Evolutionary conservation across 306 rosid species (phyloP).

Genomic region (Myrica gale): DNA sequence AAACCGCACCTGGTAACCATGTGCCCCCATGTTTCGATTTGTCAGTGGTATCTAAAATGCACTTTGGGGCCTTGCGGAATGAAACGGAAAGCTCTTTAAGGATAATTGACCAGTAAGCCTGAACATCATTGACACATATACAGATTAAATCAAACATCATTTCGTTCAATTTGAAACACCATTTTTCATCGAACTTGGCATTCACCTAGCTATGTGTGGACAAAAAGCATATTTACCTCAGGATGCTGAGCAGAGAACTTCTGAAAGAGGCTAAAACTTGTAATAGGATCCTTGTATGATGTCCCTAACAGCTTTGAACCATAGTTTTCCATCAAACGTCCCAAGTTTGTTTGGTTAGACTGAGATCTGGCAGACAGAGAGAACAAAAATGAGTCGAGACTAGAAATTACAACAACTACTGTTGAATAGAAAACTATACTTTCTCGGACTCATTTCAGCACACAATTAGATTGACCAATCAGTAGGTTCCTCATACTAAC

Average conservation of each 20-base stretch:
- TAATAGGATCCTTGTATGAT: constrained; percentile 68
- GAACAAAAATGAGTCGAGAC: neutral
- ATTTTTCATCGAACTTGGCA: neutral
- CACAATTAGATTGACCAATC: neutral
- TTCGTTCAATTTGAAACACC: neutral
- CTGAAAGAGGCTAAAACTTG: constrained; percentile 62
- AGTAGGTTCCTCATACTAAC: neutral
- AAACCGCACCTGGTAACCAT: constrained; percentile 68
- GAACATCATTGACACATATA: neutral
- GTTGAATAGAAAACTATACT: neutral
- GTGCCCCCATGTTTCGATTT: constrained; percentile 53
- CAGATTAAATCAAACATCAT: neutral
- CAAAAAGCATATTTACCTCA: constrained; percentile 38
- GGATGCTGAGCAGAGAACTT: constrained; percentile 62
- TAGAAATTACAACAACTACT: neutral
- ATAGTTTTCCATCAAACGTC: constrained; percentile 62
- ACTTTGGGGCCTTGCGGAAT: constrained; percentile 51
- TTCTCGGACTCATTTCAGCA: neutral
- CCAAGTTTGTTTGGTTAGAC: constrained; percentile 56
- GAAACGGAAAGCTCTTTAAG: constrained; percentile 65
- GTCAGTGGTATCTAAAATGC: constrained; percentile 61
- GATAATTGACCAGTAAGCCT: constrained; percentile 79
- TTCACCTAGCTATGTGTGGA: neutral
- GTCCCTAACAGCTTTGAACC: constrained; percentile 58
- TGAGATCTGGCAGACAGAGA: constrained; percentile 36